A percentile compares a stretch with the other conserved stretches of the same genome.
phyloP scores from a whole-genome alignment of 306 rosid genomes.

The Quercus gilva region DNA sequence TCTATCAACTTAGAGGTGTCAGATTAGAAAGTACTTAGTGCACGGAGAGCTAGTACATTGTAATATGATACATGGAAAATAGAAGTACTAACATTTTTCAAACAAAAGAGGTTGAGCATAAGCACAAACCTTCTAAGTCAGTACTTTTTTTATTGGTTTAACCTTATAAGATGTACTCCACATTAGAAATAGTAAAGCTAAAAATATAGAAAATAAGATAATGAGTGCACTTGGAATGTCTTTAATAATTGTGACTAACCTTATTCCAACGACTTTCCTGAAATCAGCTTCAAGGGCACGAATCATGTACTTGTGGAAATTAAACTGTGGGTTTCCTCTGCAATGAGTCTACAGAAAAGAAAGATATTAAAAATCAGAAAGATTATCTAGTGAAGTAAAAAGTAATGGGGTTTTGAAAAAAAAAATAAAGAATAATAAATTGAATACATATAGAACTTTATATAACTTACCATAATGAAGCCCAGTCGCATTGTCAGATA shows the following conservation, averaged over 20 bases:
- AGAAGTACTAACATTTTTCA: neutral
- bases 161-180: neutral
- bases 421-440: too few species aligned
- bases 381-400: neutral
- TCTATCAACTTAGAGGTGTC: neutral
- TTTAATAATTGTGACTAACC: slow-evolving; percentile 10
- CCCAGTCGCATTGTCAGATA: slow-evolving; percentile 33
- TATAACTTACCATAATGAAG: slow-evolving; percentile 28
- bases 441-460: neutral
- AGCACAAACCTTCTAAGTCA: too few species aligned
- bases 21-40: neutral
- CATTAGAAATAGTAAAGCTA: neutral
- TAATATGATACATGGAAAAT: too few species aligned
- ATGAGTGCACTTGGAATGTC: neutral
- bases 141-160: neutral
- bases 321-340: slow-evolving; percentile 26
- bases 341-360: slow-evolving; percentile 26
- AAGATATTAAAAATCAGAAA: neutral
- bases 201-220: neutral
- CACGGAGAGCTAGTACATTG: neutral
- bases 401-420: neutral
- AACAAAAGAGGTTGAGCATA: neutral
- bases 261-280: slow-evolving; percentile 37
- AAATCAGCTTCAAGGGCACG: slow-evolving; percentile 38
- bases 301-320: slow-evolving; percentile 40